Evolutionary conservation across 768 basidiomycete species (phyloP).

Genomic region (Tephrocybe rancida): DNA sequence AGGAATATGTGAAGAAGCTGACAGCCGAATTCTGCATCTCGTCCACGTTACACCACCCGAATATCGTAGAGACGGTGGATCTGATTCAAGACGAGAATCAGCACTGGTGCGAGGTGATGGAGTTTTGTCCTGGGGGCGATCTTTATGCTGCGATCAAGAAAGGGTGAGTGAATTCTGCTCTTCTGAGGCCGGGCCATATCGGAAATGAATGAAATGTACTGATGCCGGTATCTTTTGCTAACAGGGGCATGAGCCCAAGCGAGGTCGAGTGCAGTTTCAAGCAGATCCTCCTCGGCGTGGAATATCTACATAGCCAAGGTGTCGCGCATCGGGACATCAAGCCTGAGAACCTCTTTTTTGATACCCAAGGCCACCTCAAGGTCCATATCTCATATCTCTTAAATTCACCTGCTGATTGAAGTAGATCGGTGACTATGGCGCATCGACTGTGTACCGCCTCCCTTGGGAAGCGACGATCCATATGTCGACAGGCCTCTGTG

Average conservation of each 20-base stretch:
- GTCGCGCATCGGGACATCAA: conserved; percentile 99
- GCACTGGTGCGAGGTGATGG: conserved; percentile 99
- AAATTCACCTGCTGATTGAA: background rate
- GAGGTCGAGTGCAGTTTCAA: conserved; percentile 98
- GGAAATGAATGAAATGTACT: conserved; percentile 13
- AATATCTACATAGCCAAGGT: conserved; percentile 93
- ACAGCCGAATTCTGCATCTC: conserved; percentile 99
- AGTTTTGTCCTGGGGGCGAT: conserved; percentile 98
- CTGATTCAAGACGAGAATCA: conserved; percentile 97
- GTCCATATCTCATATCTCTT: conserved; percentile 38
- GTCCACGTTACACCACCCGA: conserved; percentile 90
- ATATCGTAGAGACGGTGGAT: conserved; percentile 98
- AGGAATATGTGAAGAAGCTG: conserved; percentile 99
- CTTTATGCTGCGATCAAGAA: conserved; percentile 99
- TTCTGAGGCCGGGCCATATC: background rate
- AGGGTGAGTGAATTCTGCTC: conserved; percentile 48
- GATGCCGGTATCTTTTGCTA: conserved; percentile 13
- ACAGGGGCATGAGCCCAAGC: conserved; percentile 74
- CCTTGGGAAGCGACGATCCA: conserved; percentile 98
- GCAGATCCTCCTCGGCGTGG: conserved; percentile 88
- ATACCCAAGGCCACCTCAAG: conserved; percentile 91
- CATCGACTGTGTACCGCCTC: conserved; percentile 97
- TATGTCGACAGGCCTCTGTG: conserved; percentile 95
- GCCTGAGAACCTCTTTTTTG: conserved; percentile 96
- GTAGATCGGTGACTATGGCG: conserved; percentile 97